Base-by-base conservation (phyloP, 208 protist species). In the Trypanosoma mega region DNA sequence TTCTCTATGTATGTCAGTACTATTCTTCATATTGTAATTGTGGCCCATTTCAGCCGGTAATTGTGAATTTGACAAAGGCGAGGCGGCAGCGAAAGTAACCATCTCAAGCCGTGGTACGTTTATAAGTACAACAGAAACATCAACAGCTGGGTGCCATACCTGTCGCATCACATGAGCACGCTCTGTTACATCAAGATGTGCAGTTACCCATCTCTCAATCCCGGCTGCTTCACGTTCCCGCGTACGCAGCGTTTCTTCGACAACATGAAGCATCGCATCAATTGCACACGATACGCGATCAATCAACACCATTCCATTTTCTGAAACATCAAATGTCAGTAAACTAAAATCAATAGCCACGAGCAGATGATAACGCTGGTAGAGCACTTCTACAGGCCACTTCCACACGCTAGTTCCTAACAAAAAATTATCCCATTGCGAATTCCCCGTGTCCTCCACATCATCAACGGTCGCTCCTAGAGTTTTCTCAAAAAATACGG, bases 351-450 rank as follows among this genome's bases (percentile, higher is more conserved):
- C 90, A 41, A 93, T 68, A 1, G 78, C 83, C 45, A 92, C 66
- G 50, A 84, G 75, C 14, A 93, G 23, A 59, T 91, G 81, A 62
- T 96, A 93, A 18, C 58, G 61, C 56, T 96, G 90, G 48, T 92
- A 93, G 1, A 96, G 73, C 14, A 75, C 68, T 67, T 93, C 86
- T 27, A 91, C 74, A 29, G 85, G 86, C 82, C 85, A 91, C 53
- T 61, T 82, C 87, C 87, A 96, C 46, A 82, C 47, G 54, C 58
- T 84, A 27, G 67, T 57, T 45, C 79, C 54, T 14, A 68, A 65
- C 14, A 52, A 72, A 1, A 56, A 23, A 58, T 73, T 77, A 44
- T 94, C 85, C 88, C 88, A 94, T 52, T 78, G 76, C 43, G 67
- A 76, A 26, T 54, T 53, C 33, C 88, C 82, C 14, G 76, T 60